These are phyloP conservation scores for Syzygium aqueum DNA, from an alignment of 345 rosid genomes.

Conservation along the genomic window DNA sequence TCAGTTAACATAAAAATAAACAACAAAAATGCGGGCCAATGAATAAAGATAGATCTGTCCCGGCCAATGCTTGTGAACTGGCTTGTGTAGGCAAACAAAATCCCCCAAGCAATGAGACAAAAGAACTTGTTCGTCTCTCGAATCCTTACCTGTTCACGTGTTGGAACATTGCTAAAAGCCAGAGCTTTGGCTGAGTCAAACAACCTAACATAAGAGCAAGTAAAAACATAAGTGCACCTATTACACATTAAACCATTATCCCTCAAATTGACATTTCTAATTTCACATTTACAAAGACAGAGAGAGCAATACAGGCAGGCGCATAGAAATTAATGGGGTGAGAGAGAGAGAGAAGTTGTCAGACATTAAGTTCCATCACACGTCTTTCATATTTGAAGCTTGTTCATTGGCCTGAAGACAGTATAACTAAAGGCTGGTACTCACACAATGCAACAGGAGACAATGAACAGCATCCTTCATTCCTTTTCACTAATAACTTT, in stretches of 20 bases:
- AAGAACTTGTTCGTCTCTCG: not conserved
- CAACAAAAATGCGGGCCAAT: not conserved
- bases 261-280: not conserved
- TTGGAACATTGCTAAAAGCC: constrained; percentile 71
- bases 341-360: not conserved
- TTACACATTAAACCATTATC: not conserved
- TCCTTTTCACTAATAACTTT: not conserved
- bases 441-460: not conserved
- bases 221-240: constrained; percentile 1
- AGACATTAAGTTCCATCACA: not conserved
- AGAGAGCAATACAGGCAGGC: not conserved
- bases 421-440: not conserved
- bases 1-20: not conserved
- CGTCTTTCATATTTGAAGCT: not conserved
- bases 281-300: not conserved
- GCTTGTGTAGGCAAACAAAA: not conserved
- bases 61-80: not conserved
- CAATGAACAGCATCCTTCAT: not conserved
- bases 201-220: constrained; percentile 30
- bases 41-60: not conserved
- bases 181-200: constrained; percentile 89
- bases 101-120: not conserved
- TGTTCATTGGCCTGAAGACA: not conserved
- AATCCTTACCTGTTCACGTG: constrained; percentile 56
- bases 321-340: not conserved